Base-by-base conservation (phyloP, 2,329 filamentous ascomycete species). In the Xylaria sp. region DNA sequence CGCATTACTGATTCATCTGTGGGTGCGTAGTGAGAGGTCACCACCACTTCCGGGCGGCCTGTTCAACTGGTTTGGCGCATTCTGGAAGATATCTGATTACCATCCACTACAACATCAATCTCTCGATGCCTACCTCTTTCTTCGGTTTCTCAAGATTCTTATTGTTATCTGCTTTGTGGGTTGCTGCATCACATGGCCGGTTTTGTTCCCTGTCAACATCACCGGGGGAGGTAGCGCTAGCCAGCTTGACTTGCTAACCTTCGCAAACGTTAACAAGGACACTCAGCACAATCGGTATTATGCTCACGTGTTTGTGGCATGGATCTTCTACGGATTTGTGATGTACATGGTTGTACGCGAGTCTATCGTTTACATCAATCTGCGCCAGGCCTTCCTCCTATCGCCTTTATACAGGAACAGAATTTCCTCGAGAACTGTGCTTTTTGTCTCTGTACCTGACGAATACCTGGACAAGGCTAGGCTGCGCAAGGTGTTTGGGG, bases 101-200 rank as follows among this genome's bases (percentile, higher is more conserved):
- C 92, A 91, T 72, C 87, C 93, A 25, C 85, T 98, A 21, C 91
- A 95, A 71, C 92, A 97, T 79, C 92, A 94, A 74, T 96, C 93
- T 0, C 85, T 99, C 65, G 94, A 99, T 74, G 91, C 90, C 31
- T 98, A 94, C 76, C 87, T 98, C 53, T 92, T 96, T 75, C 82
- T 98, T 27, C 92, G 94, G 35, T 97, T 94, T 72, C 79, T 98
- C 66, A 92, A 93, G 72, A 89, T 93, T 66, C 79, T 89, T 7
- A 83, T 90, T 31, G 80, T 88, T 62, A 90, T 96, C 67, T 93
- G 90, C 77, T 85, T 98, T 46, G 89, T 94, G 9, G 95, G 95
- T 60, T 91, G 89, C 71, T 80, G 85, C 68, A 88, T 98, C 61
- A 93, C 92, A 17, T 97, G 91, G 88, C 94, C 95, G 0, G 82